These are phyloP conservation scores for Cardamine chenopodiifolia DNA, from an alignment of 345 rosid species.

Conservation along the genomic window DNA sequence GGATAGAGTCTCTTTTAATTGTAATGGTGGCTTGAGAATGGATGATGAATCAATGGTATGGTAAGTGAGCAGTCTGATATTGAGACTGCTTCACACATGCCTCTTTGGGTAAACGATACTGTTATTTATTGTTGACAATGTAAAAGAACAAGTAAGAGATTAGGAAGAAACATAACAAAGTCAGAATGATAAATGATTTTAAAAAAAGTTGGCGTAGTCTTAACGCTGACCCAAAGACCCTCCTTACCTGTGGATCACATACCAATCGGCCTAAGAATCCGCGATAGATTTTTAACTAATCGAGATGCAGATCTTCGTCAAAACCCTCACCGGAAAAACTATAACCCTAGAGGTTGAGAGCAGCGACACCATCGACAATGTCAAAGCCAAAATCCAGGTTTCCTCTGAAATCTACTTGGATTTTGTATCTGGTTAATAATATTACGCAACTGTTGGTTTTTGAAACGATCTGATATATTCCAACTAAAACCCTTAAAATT, in stretches of 20 bases:
- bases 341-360: slow-evolving; percentile 66
- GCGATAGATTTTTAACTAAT: not conserved
- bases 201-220: slow-evolving; percentile 35
- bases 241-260: not conserved
- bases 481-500: slow-evolving; percentile 7
- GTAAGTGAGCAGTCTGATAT: too few relatives aligned
- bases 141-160: not conserved
- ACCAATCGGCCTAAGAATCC: not conserved
- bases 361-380: slow-evolving; percentile 60
- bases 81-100: not conserved
- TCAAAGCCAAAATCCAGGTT: slow-evolving; percentile 65
- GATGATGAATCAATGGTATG: not conserved
- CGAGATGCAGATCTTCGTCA: slow-evolving; percentile 62
- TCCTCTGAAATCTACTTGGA: slow-evolving; percentile 1
- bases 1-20: not conserved
- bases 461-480: slow-evolving; percentile 14
- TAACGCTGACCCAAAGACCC: slow-evolving; percentile 27
- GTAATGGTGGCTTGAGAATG: not conserved
- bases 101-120: too few relatives aligned
- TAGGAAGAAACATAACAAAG: not conserved
- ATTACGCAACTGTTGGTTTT: not conserved
- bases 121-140: not conserved
- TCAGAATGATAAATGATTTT: not conserved
- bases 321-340: slow-evolving; percentile 62
- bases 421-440: too few relatives aligned